Percentiles rank a stretch among this genome's conserved stretches.
phyloP scores from a whole-genome alignment of 2,329 filamentous ascomycete species.

The Diaporthe destruens region DNA sequence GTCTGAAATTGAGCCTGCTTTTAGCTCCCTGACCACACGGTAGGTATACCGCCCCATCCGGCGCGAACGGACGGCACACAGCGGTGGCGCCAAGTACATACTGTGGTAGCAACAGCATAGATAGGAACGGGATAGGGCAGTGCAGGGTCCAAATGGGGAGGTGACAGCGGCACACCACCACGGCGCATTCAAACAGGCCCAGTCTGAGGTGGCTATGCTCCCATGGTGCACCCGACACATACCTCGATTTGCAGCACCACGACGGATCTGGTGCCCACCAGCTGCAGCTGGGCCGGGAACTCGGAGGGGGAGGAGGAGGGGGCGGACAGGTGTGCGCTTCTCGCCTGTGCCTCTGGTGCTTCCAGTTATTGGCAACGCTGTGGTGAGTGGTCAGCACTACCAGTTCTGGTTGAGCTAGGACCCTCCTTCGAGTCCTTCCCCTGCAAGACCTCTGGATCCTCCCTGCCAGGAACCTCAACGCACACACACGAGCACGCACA shows the following conservation, averaged over 20 bases:
- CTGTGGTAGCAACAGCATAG: too few species aligned
- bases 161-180: constrained; percentile 33
- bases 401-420: constrained; percentile 24
- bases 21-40: background rate
- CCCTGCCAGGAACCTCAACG: constrained; percentile 13
- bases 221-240: background rate
- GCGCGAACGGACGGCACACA: background rate
- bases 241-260: constrained; percentile 3
- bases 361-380: too few species aligned
- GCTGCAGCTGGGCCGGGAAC: background rate
- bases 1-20: constrained; percentile 24
- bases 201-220: constrained; percentile 32
- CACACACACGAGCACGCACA: background rate
- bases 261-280: background rate
- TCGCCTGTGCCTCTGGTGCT: too few species aligned
- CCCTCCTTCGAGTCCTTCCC: constrained; percentile 24
- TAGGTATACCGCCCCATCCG: background rate
- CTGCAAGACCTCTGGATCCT: constrained; percentile 15
- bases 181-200: constrained; percentile 19
- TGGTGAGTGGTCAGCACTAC: constrained; percentile 9
- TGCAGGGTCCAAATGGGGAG: constrained; percentile 9
- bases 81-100: background rate
- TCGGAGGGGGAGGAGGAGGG: background rate
- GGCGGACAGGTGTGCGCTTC: too few species aligned
- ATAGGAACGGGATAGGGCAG: background rate